Base-by-base conservation (phyloP, 441 rosid genomes). In the Bocquillonia castaneifolia region DNA sequence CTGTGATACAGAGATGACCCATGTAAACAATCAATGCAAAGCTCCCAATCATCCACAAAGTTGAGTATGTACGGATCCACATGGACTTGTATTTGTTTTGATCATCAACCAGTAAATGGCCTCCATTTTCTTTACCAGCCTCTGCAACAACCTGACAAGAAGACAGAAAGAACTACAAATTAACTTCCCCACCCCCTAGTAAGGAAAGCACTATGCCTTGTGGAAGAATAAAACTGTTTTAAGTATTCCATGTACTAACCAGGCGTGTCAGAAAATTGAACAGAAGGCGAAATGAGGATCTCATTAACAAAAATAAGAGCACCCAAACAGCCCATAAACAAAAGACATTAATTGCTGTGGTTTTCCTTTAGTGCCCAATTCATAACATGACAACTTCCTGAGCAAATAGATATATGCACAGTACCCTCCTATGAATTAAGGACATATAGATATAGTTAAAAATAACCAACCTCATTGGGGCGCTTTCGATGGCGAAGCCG, bases 1-100 rank as follows among this genome's bases (percentile, higher is more conserved):
- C 98, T 22, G 92, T 81, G 59, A 93, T 90, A 68, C 82, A 93
- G 63, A 90, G 97, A 81, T 93, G 98, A 25, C 98, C 98, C 81
- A 90, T 59, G 85, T 88, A 93, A 53, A 93, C 92, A 59, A 90
- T 76, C 1, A 90, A 76, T 14, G 83, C 83, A 69, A 93, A 93
- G 52, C 88, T 86, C 48, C 85, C 96, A 55, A 90, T 88, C 98
- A 93, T 93, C 97, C 98, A 93, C 63, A 93, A 22, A 28, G 97
- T 80, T 47, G 98, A 90, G 78, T 82, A 69, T 2, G 97, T 75
- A 56, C 97, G 84, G 53, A 90, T 64, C 83, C 81, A 81, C 81
- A 93, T 81, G 6, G 92, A 90, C 55, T 73, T 88, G 76, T 93
- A 93, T 76, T 93, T 93, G 79, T 74, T 87, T 22, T 70, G 80